Evolutionary conservation across 495 filamentous ascomycete genomes (phyloP), one percentile per base, ranked within the genome.

Genomic region (Neurospora sp.): DNA sequence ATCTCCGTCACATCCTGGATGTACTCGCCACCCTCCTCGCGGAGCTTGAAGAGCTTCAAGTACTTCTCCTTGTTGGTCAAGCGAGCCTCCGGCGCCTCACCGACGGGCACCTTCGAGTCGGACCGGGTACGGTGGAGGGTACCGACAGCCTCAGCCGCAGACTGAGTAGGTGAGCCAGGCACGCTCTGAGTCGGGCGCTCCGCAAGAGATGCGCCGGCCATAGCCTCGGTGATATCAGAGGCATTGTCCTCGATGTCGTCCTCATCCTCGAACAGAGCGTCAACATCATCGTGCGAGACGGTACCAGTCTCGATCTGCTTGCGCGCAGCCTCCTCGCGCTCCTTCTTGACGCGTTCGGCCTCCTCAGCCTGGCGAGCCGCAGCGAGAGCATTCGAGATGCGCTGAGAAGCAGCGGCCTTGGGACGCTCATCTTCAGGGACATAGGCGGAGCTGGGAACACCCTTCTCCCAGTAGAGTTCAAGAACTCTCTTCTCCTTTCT

Each of bases 391-490:
- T 92, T 92, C 40, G 90, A 90, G 48, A 89, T 88, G 59, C 91
- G 87, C 75, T 88, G 86, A 54, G 88, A 88, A 17, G 88, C 86
- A 71, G 86, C 88, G 31, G 92, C 90, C 85, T 94, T 94, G 42
- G 95, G 94, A 62, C 94, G 91, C 82, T 99, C 96, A 81, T 99
- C 96, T 78, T 99, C 96, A 8, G 96, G 96, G 72, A 98, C 91
- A 76, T 97, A 99, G 17, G 94, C 92, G 36, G 94, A 97, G 31
- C 95, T 98, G 34, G 95, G 94, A 36, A 98, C 93, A 71, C 96
- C 96, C 88, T 98, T 99, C 89, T 99, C 96, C 96, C 96, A 99
- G 85, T 97, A 98, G 6, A 99, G 88, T 82, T 99, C 96, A 70
- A 99, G 85, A 38, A 98, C 88, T 72, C 96, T 90, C 82, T 93